Conservation (phyloP, 2,329 filamentous ascomycete species). For the Beauveria scarabaeidicola region DNA sequence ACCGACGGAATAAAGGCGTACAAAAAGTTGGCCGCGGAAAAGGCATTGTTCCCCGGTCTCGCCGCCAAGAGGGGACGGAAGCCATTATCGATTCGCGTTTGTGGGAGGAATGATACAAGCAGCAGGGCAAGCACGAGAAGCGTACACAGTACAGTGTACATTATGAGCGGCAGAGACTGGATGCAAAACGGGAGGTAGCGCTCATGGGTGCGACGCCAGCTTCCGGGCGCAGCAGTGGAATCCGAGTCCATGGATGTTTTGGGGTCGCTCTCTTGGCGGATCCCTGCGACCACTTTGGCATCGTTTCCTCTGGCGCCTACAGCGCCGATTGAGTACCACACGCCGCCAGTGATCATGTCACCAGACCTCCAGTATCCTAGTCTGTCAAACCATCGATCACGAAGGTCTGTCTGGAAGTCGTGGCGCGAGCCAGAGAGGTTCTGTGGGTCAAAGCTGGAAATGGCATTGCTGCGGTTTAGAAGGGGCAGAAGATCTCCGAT, state of each 20-base stretch:
- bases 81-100: constrained; percentile 55
- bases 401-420: constrained; percentile 45
- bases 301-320: constrained; percentile 27
- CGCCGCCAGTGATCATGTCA: constrained; percentile 49
- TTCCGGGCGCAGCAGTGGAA: constrained; percentile 20
- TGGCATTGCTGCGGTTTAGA: constrained; percentile 70
- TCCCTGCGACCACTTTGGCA: constrained; percentile 17
- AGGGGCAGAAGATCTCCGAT: constrained; percentile 74
- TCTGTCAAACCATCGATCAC: constrained; percentile 53
- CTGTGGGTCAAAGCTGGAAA: constrained; percentile 63
- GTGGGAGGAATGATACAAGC: constrained; percentile 68
- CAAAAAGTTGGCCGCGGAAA: constrained; percentile 80
- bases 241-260: constrained; percentile 24
- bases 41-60: constrained; percentile 52
- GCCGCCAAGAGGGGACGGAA: constrained; percentile 63
- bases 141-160: constrained; percentile 53
- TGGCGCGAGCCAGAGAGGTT: constrained; percentile 40
- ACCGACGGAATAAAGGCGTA: constrained; percentile 69
- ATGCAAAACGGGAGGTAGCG: constrained; percentile 73
- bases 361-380: constrained; percentile 82
- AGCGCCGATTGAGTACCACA: constrained; percentile 72
- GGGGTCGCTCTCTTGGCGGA: constrained; percentile 22
- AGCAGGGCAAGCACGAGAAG: constrained; percentile 62
- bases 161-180: constrained; percentile 54
- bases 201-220: constrained; percentile 29